phyloP scores from a whole-genome alignment of 2,329 filamentous ascomycete species.

The Coniochaeta ligniaria region DNA sequence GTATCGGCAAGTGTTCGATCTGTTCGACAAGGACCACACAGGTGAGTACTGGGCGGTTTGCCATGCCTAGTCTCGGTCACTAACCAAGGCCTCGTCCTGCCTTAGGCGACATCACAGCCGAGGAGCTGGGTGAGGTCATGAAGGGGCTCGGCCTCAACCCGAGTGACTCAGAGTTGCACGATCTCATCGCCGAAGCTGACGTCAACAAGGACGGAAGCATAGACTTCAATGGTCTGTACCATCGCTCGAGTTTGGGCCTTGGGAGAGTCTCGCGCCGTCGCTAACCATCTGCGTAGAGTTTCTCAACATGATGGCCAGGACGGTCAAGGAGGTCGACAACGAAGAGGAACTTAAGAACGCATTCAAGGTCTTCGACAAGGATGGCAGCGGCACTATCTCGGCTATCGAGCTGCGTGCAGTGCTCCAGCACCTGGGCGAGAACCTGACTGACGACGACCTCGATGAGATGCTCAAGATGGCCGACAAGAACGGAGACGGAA shows the following conservation, averaged over 20 bases:
- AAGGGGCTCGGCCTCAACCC: conserved; percentile 56
- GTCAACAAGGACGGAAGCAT: conserved; percentile 59
- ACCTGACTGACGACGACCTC: conserved; percentile 56
- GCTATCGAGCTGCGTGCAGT: conserved; percentile 54
- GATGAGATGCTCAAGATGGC: conserved; percentile 61
- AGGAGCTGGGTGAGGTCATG: conserved; percentile 58
- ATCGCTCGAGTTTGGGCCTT: not conserved
- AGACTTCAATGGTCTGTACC: conserved; percentile 41
- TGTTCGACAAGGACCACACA: conserved; percentile 6
- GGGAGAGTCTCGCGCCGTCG: not conserved
- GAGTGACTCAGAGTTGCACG: conserved; percentile 53
- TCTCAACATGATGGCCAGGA: conserved; percentile 58
- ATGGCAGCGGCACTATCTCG: conserved; percentile 59
- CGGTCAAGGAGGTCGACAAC: conserved; percentile 53
- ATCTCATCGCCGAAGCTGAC: conserved; percentile 63
- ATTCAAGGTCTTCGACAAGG: conserved; percentile 60
- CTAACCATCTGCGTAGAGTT: conserved; percentile 38
- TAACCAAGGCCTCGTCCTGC: not conserved
- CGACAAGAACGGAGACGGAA: conserved; percentile 56
- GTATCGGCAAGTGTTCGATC: conserved; percentile 1
- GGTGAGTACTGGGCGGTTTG: not conserved
- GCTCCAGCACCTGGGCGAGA: conserved; percentile 59
- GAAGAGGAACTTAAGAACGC: conserved; percentile 59
- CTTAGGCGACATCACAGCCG: conserved; percentile 55
- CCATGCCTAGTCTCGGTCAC: not conserved